A percentile compares a stretch with the other conserved stretches of the same genome.
These are phyloP conservation scores for Delphinella strobiligena DNA, from an alignment of 2,329 filamentous ascomycete genomes.

Conservation along the genomic window DNA sequence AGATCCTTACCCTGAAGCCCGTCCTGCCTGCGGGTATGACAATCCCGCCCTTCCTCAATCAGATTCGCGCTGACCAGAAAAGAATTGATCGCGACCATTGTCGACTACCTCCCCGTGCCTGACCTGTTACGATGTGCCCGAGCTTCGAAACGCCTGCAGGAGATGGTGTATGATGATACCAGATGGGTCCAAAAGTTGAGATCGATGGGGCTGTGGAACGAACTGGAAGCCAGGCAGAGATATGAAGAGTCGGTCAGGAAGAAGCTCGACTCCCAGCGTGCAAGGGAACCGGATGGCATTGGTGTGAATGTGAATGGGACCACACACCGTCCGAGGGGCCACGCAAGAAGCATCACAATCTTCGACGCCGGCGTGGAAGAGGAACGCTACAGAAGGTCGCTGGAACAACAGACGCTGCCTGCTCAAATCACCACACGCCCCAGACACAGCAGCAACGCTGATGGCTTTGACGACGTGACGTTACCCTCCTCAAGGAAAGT, in stretches of 20 bases:
- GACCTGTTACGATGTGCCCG: slow-evolving; percentile 80
- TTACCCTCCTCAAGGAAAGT: slow-evolving; percentile 26
- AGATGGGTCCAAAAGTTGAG: slow-evolving; percentile 82
- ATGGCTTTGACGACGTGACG: slow-evolving; percentile 72
- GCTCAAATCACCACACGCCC: slow-evolving; percentile 9
- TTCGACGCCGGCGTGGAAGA: slow-evolving; percentile 65
- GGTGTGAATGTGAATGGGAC: slow-evolving; percentile 24
- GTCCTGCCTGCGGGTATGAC: slow-evolving; percentile 64
- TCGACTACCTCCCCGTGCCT: slow-evolving; percentile 76
- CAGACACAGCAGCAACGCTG: slow-evolving; percentile 31
- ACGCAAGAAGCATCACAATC: slow-evolving; percentile 43
- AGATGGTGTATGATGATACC: slow-evolving; percentile 98
- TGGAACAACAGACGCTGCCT: slow-evolving; percentile 16
- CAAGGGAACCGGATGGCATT: slow-evolving; percentile 24
- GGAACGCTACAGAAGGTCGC: slow-evolving; percentile 37
- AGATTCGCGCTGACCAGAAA: slow-evolving; percentile 10
- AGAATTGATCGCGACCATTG: slow-evolving; percentile 80
- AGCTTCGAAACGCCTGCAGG: slow-evolving; percentile 73
- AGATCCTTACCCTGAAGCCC: slow-evolving; percentile 68
- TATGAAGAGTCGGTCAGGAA: slow-evolving; percentile 57
- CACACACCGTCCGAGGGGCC: slow-evolving; percentile 20
- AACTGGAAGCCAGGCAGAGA: slow-evolving; percentile 66
- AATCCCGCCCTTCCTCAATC: slow-evolving; percentile 1
- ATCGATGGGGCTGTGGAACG: slow-evolving; percentile 86
- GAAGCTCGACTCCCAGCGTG: slow-evolving; percentile 44